A percentile compares a stretch with the other conserved stretches of the same genome.
Conservation (phyloP, 2,329 filamentous ascomycete species). For the Aspergillus sp. region DNA sequence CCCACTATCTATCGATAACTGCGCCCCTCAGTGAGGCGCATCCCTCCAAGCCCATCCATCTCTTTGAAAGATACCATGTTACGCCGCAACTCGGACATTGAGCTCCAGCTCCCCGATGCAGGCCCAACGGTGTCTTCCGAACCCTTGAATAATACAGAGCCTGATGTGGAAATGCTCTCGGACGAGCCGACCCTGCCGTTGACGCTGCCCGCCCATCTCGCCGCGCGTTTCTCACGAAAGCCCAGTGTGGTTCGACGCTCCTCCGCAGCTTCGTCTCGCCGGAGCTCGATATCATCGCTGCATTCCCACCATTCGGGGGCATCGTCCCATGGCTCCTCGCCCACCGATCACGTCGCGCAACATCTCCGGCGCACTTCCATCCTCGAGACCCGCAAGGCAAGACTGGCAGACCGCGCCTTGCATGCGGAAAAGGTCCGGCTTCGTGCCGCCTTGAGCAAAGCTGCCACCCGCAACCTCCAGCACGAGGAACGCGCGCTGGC, state of each 20-base stretch:
- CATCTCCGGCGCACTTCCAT: constrained; percentile 65
- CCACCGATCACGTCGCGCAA: constrained; percentile 62
- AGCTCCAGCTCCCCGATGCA: constrained; percentile 40
- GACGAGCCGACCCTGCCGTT: constrained; percentile 39
- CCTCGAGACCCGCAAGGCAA: constrained; percentile 62
- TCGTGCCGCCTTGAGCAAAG: constrained; percentile 62
- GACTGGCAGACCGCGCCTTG: constrained; percentile 62
- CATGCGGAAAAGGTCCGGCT: constrained; percentile 66
- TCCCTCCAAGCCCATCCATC: constrained; percentile 37
- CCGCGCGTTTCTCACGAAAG: constrained; percentile 60
- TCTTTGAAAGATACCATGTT: constrained; percentile 29
- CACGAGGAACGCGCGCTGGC: constrained; percentile 63
- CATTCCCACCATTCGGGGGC: constrained; percentile 61
- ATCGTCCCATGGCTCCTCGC: constrained; percentile 47
- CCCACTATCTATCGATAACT: constrained; percentile 14
- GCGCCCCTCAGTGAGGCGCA: constrained; percentile 37
- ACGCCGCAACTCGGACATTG: constrained; percentile 44
- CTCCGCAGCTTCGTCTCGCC: constrained; percentile 62
- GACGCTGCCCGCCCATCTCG: constrained; percentile 59
- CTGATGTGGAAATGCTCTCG: constrained; percentile 45
- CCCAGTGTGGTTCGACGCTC: constrained; percentile 56
- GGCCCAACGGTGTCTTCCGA: constrained; percentile 26
- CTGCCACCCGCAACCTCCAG: constrained; percentile 54
- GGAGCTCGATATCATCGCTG: constrained; percentile 63
- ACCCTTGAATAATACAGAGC: constrained; percentile 19